These are phyloP conservation scores for Copromyces sp. DNA, from an alignment of 495 filamentous ascomycete genomes.

Conservation along the genomic window DNA sequence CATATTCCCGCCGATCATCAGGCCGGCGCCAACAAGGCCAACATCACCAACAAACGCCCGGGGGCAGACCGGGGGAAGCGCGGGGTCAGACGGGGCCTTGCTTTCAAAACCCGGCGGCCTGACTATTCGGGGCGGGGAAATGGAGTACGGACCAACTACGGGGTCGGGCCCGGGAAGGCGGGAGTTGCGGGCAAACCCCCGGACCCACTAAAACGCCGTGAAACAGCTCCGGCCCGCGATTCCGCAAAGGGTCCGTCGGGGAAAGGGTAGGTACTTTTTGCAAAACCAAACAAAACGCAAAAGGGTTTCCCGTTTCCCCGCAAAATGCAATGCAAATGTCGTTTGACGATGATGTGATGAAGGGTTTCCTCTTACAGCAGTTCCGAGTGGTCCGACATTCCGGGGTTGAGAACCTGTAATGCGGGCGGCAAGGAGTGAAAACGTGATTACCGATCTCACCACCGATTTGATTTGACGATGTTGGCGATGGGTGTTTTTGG, in stretches of 20 bases:
- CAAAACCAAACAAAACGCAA: neutral
- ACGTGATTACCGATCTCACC: neutral
- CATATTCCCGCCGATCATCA: neutral
- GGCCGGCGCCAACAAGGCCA: neutral
- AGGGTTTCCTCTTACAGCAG: neutral
- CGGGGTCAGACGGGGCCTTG: neutral
- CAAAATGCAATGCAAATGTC: neutral
- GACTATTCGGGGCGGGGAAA: neutral
- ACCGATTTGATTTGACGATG: neutral
- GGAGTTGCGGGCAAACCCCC: too few species aligned
- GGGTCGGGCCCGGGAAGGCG: neutral
- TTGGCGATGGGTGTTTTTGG: neutral
- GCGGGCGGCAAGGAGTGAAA: neutral
- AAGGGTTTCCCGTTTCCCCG: neutral
- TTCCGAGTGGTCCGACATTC: neutral
- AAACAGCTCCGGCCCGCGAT: neutral
- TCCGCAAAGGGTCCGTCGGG: neutral
- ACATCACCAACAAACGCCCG: neutral
- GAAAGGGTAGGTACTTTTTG: neutral
- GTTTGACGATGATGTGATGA: neutral
- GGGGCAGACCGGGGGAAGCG: neutral
- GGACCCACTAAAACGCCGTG: neutral
- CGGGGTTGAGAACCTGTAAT: neutral
- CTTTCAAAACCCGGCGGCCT: neutral
- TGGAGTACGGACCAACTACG: neutral